Base-by-base conservation (phyloP, 345 rosid species). In the Isatis tinctoria region DNA sequence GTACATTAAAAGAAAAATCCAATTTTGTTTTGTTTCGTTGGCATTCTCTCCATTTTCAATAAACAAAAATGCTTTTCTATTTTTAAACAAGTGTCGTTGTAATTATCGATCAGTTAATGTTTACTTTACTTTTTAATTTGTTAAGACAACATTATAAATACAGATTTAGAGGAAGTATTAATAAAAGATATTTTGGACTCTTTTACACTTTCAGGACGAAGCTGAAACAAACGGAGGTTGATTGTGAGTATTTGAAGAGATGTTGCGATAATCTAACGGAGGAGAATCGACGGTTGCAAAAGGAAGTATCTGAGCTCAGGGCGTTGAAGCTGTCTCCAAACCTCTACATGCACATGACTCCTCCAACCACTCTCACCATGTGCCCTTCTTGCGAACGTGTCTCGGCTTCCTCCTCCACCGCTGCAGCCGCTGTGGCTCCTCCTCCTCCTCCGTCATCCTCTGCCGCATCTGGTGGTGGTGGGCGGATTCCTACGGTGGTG, bases 351-450 rank as follows among this genome's bases (percentile, higher is more conserved):
- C 86, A 83, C 24, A 83, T 87, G 90, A 88, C 81, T 54, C 97
- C 97, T 70, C 97, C 96, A 10, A 92, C 96, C 2, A 92, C 94
- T 13, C 94, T 90, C 52, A 87, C 92, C 6, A 85, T 89, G 97
- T 92, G 97, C 67, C 96, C 96, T 41, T 92, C 97, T 4, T 90
- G 96, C 10, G 89, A 92, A 79, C 92, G 97, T 30, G 94, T 87
- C 54, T 83, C 90, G 0, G 79, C 80, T 13, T 80, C 92, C 27
- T 87, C 84, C 0, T 35, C 75, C 10, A 5, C 79, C 4, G 4
- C 33, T 10, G 20, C 4, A 27, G 41, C 44, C 0, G 16, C 67
- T 6, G 12, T 16, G 35, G 18, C 51, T 20, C 22, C 65, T 65
- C 45, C 60, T 26, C 16, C 49, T 70, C 56, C 43, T 43, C 16